phyloP scores from a whole-genome alignment of 495 filamentous ascomycete species.

The Lindgomyces ingoldianus region DNA sequence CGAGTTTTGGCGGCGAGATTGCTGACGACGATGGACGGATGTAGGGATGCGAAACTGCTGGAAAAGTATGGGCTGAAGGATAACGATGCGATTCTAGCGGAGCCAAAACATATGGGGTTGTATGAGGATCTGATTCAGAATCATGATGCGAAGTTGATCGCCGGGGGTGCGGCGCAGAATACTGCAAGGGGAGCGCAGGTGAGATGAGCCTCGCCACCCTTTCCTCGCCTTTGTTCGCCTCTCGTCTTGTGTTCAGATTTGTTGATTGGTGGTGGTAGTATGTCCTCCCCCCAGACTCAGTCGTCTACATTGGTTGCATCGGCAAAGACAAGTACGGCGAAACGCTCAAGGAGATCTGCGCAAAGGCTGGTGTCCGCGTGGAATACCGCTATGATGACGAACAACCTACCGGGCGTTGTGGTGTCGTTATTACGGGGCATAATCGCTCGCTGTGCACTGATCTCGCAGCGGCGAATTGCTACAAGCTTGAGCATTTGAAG shows the following conservation, averaged over 20 bases:
- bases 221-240: not conserved
- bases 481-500: constrained; percentile 93
- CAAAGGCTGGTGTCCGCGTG: constrained; percentile 80
- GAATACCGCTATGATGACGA: constrained; percentile 88
- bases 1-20: no score
- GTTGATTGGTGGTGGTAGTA: constrained; percentile 62
- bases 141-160: constrained; percentile 88
- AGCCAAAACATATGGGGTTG: constrained; percentile 81
- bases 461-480: constrained; percentile 93
- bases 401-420: constrained; percentile 86
- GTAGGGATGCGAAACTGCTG: constrained; percentile 72
- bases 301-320: constrained; percentile 90
- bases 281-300: constrained; percentile 80
- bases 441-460: constrained; percentile 93
- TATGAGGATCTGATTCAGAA: constrained; percentile 90
- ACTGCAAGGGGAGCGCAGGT: constrained; percentile 90
- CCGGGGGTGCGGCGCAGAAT: constrained; percentile 97
- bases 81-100: constrained; percentile 97
- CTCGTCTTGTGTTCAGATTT: no score
- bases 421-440: constrained; percentile 93
- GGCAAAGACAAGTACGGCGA: constrained; percentile 90
- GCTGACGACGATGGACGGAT: not conserved
- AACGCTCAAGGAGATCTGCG: constrained; percentile 74
- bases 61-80: constrained; percentile 89
- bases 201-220: no score